phyloP scores from a whole-genome alignment of 1,284 basidiomycete genomes.

The Veloporphyrellus conicus region DNA sequence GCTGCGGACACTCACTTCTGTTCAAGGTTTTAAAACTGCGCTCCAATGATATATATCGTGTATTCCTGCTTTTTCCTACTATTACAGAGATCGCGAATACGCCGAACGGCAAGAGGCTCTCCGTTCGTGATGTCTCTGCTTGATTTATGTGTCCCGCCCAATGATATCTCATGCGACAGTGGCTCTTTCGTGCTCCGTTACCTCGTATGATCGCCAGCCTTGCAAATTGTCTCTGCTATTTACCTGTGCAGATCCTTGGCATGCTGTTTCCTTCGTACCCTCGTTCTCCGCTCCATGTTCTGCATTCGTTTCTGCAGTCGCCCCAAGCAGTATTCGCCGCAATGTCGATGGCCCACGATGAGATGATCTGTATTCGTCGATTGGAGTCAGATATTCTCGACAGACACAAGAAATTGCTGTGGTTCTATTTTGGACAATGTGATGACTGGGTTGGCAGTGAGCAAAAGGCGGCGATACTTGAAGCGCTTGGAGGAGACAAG shows the following conservation, averaged over 20 bases:
- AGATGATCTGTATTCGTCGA: slow-evolving; percentile 53
- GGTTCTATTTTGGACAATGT: slow-evolving; percentile 50
- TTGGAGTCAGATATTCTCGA: slow-evolving; percentile 44
- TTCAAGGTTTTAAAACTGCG: slow-evolving; percentile 49
- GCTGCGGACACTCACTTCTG: neutral
- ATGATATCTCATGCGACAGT: slow-evolving; percentile 31
- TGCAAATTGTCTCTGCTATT: slow-evolving; percentile 21
- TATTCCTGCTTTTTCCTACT: slow-evolving; percentile 58
- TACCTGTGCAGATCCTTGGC: slow-evolving; percentile 22
- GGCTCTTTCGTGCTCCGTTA: slow-evolving; percentile 45
- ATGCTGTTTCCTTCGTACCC: slow-evolving; percentile 43
- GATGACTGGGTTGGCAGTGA: slow-evolving; percentile 63
- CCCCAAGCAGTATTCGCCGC: slow-evolving; percentile 44
- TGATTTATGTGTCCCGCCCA: neutral
- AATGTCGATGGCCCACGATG: slow-evolving; percentile 56
- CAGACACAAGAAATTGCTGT: slow-evolving; percentile 39
- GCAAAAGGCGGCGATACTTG: slow-evolving; percentile 41
- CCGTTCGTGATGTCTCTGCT: slow-evolving; percentile 28
- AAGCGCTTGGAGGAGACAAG: slow-evolving; percentile 34
- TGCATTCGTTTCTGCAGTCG: slow-evolving; percentile 47
- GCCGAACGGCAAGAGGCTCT: slow-evolving; percentile 50
- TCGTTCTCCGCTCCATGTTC: slow-evolving; percentile 40
- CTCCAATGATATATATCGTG: slow-evolving; percentile 33
- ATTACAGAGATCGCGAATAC: slow-evolving; percentile 52
- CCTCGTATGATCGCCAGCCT: slow-evolving; percentile 41